Conservation (phyloP, 441 rosid species). For the Metrosideros polymorpha region DNA sequence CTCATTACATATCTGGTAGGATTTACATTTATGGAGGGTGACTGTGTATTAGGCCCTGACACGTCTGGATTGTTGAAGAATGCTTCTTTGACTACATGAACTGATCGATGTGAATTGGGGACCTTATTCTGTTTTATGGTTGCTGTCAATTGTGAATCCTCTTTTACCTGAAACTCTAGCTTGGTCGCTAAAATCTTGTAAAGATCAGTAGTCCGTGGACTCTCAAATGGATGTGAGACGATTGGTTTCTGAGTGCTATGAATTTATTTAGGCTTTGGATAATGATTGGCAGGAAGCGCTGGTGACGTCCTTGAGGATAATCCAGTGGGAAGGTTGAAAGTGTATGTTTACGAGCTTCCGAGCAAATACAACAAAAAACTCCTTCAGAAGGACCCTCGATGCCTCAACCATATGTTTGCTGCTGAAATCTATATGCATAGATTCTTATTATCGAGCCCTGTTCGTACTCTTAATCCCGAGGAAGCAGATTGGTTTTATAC, state of each 20-base stretch:
- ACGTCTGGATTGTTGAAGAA: background rate
- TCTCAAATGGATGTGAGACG: background rate
- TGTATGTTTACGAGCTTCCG: constrained; percentile 79
- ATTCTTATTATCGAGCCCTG: constrained; percentile 77
- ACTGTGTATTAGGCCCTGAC: background rate
- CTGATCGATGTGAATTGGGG: background rate
- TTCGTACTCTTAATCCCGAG: constrained; percentile 67
- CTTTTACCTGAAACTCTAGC: background rate
- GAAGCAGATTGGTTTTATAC: constrained; percentile 96
- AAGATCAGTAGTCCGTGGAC: background rate
- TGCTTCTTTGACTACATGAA: background rate
- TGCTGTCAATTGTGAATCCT: background rate
- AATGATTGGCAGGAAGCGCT: constrained; percentile 61
- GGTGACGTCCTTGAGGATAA: constrained; percentile 90
- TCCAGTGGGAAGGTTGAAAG: constrained; percentile 92
- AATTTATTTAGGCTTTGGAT: background rate
- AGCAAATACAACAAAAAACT: constrained; percentile 86
- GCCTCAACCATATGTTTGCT: constrained; percentile 93
- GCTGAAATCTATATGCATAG: constrained; percentile 90
- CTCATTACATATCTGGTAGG: background rate
- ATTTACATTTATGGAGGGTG: background rate
- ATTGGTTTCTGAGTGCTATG: background rate
- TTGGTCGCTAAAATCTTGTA: background rate
- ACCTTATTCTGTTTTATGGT: background rate
- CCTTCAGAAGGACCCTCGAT: constrained; percentile 83